phyloP scores from a whole-genome alignment of 1,284 basidiomycete genomes.

The Ustilago trichophora region DNA sequence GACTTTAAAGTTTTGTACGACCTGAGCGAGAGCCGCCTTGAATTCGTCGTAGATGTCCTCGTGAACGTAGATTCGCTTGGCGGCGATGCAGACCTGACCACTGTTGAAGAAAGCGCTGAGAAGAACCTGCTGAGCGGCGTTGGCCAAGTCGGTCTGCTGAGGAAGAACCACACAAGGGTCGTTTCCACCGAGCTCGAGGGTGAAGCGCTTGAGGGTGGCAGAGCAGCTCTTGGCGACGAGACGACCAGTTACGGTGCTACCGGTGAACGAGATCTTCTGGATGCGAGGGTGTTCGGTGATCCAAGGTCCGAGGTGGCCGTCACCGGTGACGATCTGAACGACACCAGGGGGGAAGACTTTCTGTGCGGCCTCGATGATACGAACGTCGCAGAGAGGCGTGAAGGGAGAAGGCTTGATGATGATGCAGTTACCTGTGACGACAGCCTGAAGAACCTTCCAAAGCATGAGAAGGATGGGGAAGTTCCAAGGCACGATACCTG shows the following conservation, averaged over 20 bases:
- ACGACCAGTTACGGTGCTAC: slow-evolving; percentile 38
- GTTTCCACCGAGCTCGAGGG: slow-evolving; percentile 52
- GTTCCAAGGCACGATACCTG: slow-evolving; percentile 50
- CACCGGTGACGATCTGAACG: slow-evolving; percentile 41
- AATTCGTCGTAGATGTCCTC: slow-evolving; percentile 52
- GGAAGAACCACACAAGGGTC: slow-evolving; percentile 32
- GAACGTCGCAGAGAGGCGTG: slow-evolving; percentile 45
- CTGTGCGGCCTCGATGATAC: slow-evolving; percentile 42
- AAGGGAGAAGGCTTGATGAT: slow-evolving; percentile 53
- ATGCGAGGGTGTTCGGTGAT: slow-evolving; percentile 46
- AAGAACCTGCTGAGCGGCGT: slow-evolving; percentile 16
- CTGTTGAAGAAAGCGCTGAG: slow-evolving; percentile 36
- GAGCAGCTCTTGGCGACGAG: slow-evolving; percentile 39
- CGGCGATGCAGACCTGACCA: slow-evolving; percentile 43
- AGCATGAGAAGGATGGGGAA: slow-evolving; percentile 45
- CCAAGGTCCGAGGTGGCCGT: slow-evolving; percentile 37
- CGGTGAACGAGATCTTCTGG: slow-evolving; percentile 49
- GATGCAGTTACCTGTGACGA: slow-evolving; percentile 46
- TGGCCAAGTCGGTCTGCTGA: slow-evolving; percentile 23
- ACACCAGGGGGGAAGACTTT: slow-evolving; percentile 48
- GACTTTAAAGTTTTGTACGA: slow-evolving; percentile 27
- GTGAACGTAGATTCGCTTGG: slow-evolving; percentile 50
- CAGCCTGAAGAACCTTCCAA: slow-evolving; percentile 38
- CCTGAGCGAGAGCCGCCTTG: slow-evolving; percentile 12
- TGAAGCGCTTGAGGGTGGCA: slow-evolving; percentile 48